phyloP scores from a whole-genome alignment of 176 grass and related monocot species.

The Cenchrus purpureus region DNA sequence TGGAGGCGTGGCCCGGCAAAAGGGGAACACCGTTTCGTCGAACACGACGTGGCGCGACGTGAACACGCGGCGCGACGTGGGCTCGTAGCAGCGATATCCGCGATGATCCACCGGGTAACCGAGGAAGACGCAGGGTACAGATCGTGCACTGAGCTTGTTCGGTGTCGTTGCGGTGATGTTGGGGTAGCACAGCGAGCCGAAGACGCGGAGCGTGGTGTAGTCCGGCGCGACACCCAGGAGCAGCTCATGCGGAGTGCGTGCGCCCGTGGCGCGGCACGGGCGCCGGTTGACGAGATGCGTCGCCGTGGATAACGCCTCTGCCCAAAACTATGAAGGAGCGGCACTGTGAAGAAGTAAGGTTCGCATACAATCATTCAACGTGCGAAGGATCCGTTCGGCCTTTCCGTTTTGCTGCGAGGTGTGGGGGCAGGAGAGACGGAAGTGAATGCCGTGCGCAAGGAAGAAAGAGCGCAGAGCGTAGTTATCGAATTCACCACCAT shows the following conservation, averaged over 20 bases:
- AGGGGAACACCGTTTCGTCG: no score
- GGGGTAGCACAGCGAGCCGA: background rate
- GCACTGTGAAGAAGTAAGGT: background rate
- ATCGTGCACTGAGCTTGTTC: background rate
- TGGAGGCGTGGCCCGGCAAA: no score
- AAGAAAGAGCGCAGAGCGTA: no score
- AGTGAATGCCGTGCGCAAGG: no score
- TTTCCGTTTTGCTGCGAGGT: no score
- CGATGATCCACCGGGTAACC: background rate
- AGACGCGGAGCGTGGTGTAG: background rate
- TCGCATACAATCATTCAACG: background rate
- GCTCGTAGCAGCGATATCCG: background rate
- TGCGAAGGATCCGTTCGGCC: background rate
- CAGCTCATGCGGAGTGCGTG: background rate
- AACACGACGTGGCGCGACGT: background rate
- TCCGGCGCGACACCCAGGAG: background rate
- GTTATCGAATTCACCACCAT: no score
- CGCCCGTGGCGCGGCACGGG: background rate
- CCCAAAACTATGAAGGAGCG: background rate
- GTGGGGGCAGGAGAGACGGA: no score
- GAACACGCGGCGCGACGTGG: background rate
- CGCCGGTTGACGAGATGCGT: background rate
- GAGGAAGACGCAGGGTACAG: background rate
- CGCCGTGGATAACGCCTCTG: background rate
- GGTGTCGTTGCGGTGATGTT: background rate